Evolutionary conservation across 164 flowering plant genomes (phyloP).

Genomic region (Malania oleifera): DNA sequence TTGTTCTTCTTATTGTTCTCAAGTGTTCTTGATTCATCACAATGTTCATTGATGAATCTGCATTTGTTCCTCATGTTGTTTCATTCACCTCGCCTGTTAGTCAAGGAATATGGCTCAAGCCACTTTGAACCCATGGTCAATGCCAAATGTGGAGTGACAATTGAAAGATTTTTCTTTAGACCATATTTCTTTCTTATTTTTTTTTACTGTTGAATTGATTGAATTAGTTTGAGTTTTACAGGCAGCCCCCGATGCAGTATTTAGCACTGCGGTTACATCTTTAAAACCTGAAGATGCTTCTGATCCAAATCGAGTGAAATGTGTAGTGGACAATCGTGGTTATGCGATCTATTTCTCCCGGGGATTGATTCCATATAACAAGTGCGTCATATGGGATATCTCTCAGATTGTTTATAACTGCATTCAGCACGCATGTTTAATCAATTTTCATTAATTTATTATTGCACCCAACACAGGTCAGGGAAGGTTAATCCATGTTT

Average conservation of each 20-base stretch:
- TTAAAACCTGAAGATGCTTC: slow-evolving; percentile 80
- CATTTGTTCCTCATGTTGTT: too few species aligned
- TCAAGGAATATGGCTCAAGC: too few species aligned
- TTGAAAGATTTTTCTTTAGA: background rate
- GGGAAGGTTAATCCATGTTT: slow-evolving; percentile 75
- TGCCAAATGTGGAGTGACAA: too few species aligned
- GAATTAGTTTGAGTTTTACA: slow-evolving; percentile 19
- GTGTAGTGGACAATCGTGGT: slow-evolving; percentile 80
- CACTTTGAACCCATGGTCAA: too few species aligned
- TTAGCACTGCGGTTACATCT: slow-evolving; percentile 97
- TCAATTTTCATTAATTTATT: background rate
- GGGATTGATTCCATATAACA: slow-evolving; percentile 88
- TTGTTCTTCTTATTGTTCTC: too few species aligned
- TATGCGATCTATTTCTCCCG: slow-evolving; percentile 95
- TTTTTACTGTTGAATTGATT: background rate
- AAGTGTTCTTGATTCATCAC: too few species aligned
- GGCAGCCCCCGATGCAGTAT: slow-evolving; percentile 95
- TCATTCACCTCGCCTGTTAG: too few species aligned
- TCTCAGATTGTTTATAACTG: background rate
- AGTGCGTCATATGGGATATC: slow-evolving; percentile 35
- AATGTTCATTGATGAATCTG: too few species aligned
- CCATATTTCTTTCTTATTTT: background rate
- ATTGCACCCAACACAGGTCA: slow-evolving; percentile 37
- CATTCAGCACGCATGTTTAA: background rate
- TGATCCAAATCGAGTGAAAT: slow-evolving; percentile 93